Percentiles rank a stretch among this genome's conserved stretches.
Conservation (phyloP, 2,329 filamentous ascomycete genomes). For the Colletotrichum phormii region DNA sequence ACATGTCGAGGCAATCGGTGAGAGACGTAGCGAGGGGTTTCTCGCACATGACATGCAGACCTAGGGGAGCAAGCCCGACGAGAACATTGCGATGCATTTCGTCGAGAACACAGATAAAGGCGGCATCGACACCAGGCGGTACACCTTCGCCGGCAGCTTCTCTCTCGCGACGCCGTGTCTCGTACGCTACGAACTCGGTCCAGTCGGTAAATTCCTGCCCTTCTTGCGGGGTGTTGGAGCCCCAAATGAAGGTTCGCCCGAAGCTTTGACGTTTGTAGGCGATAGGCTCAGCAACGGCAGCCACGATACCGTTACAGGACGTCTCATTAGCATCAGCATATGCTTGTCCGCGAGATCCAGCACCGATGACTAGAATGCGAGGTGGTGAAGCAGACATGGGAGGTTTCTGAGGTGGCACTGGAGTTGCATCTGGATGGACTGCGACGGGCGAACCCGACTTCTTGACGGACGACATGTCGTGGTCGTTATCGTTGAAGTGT, state of each 20-base stretch:
- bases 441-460: slow-evolving; percentile 29
- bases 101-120: slow-evolving; percentile 79
- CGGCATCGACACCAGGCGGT: slow-evolving; percentile 69
- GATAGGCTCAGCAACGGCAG: slow-evolving; percentile 85
- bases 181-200: slow-evolving; percentile 81
- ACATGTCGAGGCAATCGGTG: slow-evolving; percentile 82
- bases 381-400: slow-evolving; percentile 63
- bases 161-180: slow-evolving; percentile 69
- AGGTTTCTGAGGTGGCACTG: slow-evolving; percentile 52
- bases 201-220: slow-evolving; percentile 80
- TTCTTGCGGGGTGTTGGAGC: slow-evolving; percentile 56
- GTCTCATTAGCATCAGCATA: slow-evolving; percentile 78
- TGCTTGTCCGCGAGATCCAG: slow-evolving; percentile 80
- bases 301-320: slow-evolving; percentile 75
- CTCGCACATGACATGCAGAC: slow-evolving; percentile 91
- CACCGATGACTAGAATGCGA: slow-evolving; percentile 83
- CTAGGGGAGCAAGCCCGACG: slow-evolving; percentile 74
- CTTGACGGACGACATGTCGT: slow-evolving; percentile 30
- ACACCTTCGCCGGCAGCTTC: slow-evolving; percentile 61
- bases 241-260: slow-evolving; percentile 80
- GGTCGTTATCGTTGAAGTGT: neutral
- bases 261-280: slow-evolving; percentile 80
- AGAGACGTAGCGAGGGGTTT: slow-evolving; percentile 90
- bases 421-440: slow-evolving; percentile 36
- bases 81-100: slow-evolving; percentile 89